These are phyloP conservation scores for Blastosporella zonata DNA, from an alignment of 1,284 basidiomycete genomes.

Conservation along the genomic window DNA sequence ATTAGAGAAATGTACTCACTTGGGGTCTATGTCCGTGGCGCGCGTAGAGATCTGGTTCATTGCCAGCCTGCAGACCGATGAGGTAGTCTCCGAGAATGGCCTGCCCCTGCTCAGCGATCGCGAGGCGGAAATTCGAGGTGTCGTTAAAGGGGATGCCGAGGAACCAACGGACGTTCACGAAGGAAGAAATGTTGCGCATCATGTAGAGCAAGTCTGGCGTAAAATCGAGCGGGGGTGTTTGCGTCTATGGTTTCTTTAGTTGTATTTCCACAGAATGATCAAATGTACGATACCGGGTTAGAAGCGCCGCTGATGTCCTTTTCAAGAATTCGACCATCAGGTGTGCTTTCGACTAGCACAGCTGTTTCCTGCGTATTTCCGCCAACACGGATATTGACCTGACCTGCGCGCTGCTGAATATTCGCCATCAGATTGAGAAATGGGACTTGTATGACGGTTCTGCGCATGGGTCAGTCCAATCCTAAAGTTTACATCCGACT, in stretches of 20 bases:
- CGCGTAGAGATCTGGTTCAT: constrained; percentile 68
- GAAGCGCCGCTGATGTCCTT: constrained; percentile 33
- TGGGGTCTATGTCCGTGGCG: constrained; percentile 23
- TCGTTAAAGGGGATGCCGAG: constrained; percentile 60
- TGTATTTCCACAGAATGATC: background rate
- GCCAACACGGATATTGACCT: constrained; percentile 63
- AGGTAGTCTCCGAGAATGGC: constrained; percentile 56
- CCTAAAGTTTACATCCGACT: constrained; percentile 13
- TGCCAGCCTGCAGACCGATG: constrained; percentile 59
- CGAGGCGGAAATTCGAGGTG: constrained; percentile 46
- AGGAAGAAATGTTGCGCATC: constrained; percentile 51
- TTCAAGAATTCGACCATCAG: constrained; percentile 40
- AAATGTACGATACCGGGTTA: constrained; percentile 36
- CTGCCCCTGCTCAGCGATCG: constrained; percentile 45
- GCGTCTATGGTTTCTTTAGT: constrained; percentile 26
- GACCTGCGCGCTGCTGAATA: constrained; percentile 57
- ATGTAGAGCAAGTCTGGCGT: constrained; percentile 50
- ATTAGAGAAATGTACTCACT: background rate
- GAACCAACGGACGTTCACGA: constrained; percentile 59
- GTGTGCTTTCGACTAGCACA: constrained; percentile 42
- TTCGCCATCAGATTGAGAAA: constrained; percentile 77
- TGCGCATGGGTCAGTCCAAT: constrained; percentile 23
- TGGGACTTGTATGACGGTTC: constrained; percentile 51
- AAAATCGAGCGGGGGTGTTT: constrained; percentile 51
- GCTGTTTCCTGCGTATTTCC: constrained; percentile 75